Evolutionary conservation across 164 flowering plant genomes (phyloP), one percentile per base, ranked within the genome.

Genomic region (Umbellularia californica): DNA sequence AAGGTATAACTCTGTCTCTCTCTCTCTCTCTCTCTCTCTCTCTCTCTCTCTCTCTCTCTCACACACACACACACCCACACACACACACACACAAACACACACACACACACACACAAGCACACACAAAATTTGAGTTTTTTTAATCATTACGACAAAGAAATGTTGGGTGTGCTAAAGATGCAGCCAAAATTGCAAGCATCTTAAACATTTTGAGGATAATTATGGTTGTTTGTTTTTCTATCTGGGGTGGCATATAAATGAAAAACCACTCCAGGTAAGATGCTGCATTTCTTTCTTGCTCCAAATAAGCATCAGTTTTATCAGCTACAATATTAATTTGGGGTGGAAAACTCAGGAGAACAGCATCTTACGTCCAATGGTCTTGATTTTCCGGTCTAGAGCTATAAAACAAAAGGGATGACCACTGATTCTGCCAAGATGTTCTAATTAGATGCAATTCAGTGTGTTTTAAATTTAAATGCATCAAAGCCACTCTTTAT

Each of bases 1-100:
- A 70, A 88, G 97, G 98, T 90, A 74, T 71, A 24, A 14, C 25
- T 63, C 14, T n/a, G 1, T 30, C 50, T 14, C 12, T 24, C 41
- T 33, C 41, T 33, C 41, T 33, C 41, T 33, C 41, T 33, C 35
- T 33, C 35, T 35, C 47, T 35, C 47, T 35, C 47, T 35, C 47
- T 35, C 47, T 35, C 47, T 35, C 41, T 35, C 41, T 35, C 41
- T 35, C 41, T 35, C 41, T 35, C 41, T 33, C 41, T 33, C 41
- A 0, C 41, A 27, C 28, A 27, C 28, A 27, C 28, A 28, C 30
- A 28, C 30, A 28, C 30, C 2, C 5, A 30, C 33, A 30, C 5
- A 2, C 33, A 4, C 35, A 30, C 35, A 25, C 27, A 24, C 28
- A 27, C 28, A 27, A 2, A 28, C 30, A 28, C 30, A 28, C 30